A percentile compares a stretch with the other conserved stretches of the same genome.
phyloP scores from a whole-genome alignment of 768 basidiomycete species.

The Phanerodontia chrysosporium region DNA sequence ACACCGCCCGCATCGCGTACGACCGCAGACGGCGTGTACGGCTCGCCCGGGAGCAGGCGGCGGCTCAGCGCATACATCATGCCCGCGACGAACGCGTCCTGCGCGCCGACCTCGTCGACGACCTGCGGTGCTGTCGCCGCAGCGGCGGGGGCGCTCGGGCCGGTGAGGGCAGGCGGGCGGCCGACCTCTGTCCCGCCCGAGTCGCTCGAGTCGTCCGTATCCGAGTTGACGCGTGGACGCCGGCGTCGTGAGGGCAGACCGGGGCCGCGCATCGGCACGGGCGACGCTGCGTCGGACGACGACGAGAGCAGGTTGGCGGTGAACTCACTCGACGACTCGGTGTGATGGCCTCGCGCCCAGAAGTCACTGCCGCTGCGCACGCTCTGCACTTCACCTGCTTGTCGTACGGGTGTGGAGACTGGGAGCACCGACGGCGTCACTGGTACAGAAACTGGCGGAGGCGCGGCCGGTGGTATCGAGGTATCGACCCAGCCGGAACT shows the following conservation, averaged over 20 bases:
- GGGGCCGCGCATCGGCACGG: slow-evolving; percentile 1
- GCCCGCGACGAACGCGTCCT: slow-evolving; percentile 81
- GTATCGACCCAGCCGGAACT: slow-evolving; percentile 73
- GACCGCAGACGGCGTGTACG: slow-evolving; percentile 51
- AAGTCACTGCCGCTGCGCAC: slow-evolving; percentile 72
- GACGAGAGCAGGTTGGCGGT: slow-evolving; percentile 31
- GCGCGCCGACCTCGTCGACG: slow-evolving; percentile 72
- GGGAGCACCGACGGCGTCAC: neutral
- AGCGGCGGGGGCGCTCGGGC: neutral
- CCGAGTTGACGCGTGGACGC: slow-evolving; percentile 8
- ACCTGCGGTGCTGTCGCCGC: neutral
- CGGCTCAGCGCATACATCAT: slow-evolving; percentile 83
- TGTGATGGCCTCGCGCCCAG: slow-evolving; percentile 58
- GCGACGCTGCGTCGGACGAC: slow-evolving; percentile 11
- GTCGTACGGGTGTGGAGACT: neutral
- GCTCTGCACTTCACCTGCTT: slow-evolving; percentile 33
- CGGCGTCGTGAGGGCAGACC: slow-evolving; percentile 6
- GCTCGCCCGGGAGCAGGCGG: slow-evolving; percentile 65
- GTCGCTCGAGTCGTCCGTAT: slow-evolving; percentile 34
- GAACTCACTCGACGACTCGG: slow-evolving; percentile 54
- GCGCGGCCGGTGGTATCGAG: slow-evolving; percentile 19
- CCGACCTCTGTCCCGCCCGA: slow-evolving; percentile 56
- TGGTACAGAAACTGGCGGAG: slow-evolving; percentile 10
- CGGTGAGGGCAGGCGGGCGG: slow-evolving; percentile 2
- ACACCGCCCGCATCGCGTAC: slow-evolving; percentile 1